These are phyloP conservation scores for Alternaria panax DNA, from an alignment of 2,329 filamentous ascomycete genomes.

Conservation along the genomic window DNA sequence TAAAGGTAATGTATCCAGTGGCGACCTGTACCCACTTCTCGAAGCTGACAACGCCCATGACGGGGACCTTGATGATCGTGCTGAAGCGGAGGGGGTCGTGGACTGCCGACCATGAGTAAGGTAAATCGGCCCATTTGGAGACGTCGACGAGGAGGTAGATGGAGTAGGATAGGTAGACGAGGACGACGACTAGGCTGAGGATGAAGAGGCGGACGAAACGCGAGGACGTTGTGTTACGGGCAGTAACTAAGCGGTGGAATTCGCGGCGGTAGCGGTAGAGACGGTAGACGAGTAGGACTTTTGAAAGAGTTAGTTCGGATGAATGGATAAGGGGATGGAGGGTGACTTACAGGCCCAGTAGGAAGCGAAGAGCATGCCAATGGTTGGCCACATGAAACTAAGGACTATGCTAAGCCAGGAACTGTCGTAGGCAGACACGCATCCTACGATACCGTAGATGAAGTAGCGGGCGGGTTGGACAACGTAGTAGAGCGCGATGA, in stretches of 20 bases:
- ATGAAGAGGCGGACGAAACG: constrained; percentile 69
- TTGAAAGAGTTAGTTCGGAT: constrained; percentile 6
- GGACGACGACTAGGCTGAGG: constrained; percentile 60
- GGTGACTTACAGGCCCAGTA: constrained; percentile 67
- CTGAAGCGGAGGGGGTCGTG: constrained; percentile 61
- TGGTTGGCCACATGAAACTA: constrained; percentile 62
- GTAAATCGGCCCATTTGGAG: constrained; percentile 37
- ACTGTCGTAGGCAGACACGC: constrained; percentile 60
- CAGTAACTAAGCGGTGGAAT: constrained; percentile 63
- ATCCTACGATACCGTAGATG: constrained; percentile 66
- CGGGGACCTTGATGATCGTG: constrained; percentile 57
- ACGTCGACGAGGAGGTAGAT: constrained; percentile 56
- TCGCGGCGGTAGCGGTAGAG: constrained; percentile 66
- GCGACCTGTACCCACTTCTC: constrained; percentile 67
- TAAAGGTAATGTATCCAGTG: constrained; percentile 63
- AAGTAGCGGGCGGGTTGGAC: constrained; percentile 67
- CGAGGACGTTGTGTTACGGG: constrained; percentile 63
- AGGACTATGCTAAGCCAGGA: constrained; percentile 67
- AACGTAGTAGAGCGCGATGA: constrained; percentile 65
- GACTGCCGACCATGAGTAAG: constrained; percentile 62
- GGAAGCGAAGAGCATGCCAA: constrained; percentile 61
- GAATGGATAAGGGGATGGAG: neutral
- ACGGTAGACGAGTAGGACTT: constrained; percentile 67
- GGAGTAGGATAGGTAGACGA: constrained; percentile 60
- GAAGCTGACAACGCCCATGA: constrained; percentile 55